Evolutionary conservation across 2,329 filamentous ascomycete genomes (phyloP).

Genomic region (Albophoma yamanashiensis): DNA sequence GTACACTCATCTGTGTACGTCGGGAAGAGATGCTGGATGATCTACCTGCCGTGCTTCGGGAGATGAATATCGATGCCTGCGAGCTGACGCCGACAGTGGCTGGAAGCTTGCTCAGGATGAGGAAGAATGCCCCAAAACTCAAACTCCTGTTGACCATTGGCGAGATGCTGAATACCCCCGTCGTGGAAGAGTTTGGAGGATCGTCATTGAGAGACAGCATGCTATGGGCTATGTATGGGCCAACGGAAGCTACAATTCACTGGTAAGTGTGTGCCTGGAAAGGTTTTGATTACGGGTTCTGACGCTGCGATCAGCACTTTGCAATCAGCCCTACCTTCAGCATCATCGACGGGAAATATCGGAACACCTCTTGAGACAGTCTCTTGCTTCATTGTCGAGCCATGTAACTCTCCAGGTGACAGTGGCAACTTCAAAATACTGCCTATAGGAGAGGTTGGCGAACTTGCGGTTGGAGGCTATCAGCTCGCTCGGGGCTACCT

Average conservation of each 20-base stretch:
- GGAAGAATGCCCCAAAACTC: constrained; percentile 55
- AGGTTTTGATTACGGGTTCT: background rate
- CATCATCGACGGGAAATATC: constrained; percentile 55
- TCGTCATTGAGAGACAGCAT: constrained; percentile 43
- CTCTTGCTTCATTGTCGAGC: constrained; percentile 59
- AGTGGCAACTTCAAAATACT: constrained; percentile 38
- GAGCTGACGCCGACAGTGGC: constrained; percentile 86
- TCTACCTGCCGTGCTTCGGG: constrained; percentile 54
- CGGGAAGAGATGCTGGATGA: constrained; percentile 64
- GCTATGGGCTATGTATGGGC: constrained; percentile 88
- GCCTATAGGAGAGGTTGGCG: constrained; percentile 58
- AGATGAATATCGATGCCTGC: constrained; percentile 65
- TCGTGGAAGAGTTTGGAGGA: constrained; percentile 72
- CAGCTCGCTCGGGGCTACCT: constrained; percentile 76
- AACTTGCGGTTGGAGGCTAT: constrained; percentile 69
- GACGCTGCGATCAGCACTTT: constrained; percentile 44
- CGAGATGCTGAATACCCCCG: constrained; percentile 75
- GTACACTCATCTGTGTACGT: constrained; percentile 62
- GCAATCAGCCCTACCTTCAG: constrained; percentile 48
- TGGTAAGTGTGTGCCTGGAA: constrained; percentile 33
- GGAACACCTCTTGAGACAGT: constrained; percentile 73
- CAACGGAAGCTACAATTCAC: constrained; percentile 85
- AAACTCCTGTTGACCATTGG: constrained; percentile 75
- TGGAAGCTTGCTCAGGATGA: constrained; percentile 60
- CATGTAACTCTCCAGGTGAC: constrained; percentile 16